These are phyloP conservation scores for Colletotrichum sp. DNA, from an alignment of 2,329 filamentous ascomycete genomes.

Conservation along the genomic window DNA sequence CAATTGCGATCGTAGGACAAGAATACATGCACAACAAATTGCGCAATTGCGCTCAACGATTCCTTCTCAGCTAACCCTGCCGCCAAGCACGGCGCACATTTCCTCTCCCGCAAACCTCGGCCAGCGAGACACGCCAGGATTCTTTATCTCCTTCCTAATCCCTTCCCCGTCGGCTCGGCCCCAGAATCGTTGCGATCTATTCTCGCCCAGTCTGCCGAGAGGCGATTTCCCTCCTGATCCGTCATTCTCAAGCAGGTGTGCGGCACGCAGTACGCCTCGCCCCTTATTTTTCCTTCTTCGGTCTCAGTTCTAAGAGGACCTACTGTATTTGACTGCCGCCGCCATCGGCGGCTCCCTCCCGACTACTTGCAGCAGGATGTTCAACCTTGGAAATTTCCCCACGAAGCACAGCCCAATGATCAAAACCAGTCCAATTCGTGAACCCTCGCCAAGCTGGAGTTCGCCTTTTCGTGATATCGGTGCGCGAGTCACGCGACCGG, in stretches of 20 bases:
- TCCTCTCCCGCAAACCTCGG: neutral
- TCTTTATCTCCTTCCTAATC: slow-evolving; percentile 9
- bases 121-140: neutral
- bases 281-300: neutral
- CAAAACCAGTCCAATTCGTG: neutral
- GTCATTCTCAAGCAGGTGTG: neutral
- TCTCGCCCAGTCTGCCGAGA: neutral
- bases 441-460: neutral
- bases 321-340: neutral
- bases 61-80: neutral
- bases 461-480: neutral
- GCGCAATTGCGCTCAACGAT: neutral
- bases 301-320: neutral
- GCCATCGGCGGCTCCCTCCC: neutral
- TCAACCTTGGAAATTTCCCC: neutral
- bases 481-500: neutral
- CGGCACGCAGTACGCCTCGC: neutral
- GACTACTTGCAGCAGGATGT: neutral
- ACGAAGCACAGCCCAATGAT: neutral
- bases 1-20: neutral
- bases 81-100: neutral
- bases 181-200: neutral
- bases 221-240: neutral
- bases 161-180: neutral
- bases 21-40: neutral